phyloP scores from a whole-genome alignment of 768 basidiomycete species.

The Naganishia onofrii region DNA sequence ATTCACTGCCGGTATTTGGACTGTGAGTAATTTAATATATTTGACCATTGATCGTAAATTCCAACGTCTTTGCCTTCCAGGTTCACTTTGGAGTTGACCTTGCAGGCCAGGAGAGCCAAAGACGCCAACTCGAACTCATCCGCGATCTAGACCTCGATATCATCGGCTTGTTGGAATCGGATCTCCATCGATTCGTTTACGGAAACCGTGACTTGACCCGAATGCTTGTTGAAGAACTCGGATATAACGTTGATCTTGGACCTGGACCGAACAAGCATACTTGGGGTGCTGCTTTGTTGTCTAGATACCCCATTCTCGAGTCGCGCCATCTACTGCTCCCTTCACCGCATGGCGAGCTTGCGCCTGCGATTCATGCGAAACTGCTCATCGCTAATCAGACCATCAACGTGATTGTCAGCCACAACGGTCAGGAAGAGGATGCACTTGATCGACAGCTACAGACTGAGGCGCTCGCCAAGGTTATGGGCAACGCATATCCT shows the following conservation, averaged over 20 bases:
- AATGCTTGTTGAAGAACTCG: conserved; percentile 70
- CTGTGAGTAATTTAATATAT: conserved; percentile 54
- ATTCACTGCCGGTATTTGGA: conserved; percentile 80
- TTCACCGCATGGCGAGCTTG: conserved; percentile 78
- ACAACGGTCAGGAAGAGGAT: conserved; percentile 93
- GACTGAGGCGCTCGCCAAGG: conserved; percentile 71
- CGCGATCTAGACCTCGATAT: conserved; percentile 83
- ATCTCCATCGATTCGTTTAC: conserved; percentile 64
- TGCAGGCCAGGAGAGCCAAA: conserved; percentile 69
- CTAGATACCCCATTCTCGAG: conserved; percentile 86
- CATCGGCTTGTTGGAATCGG: conserved; percentile 51
- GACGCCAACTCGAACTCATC: conserved; percentile 62
- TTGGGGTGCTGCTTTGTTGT: conserved; percentile 79
- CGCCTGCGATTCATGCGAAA: conserved; percentile 82
- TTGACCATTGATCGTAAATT: neutral
- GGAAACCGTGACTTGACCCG: conserved; percentile 86
- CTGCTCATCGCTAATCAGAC: conserved; percentile 74
- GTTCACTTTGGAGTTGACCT: conserved; percentile 79
- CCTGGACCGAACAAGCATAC: conserved; percentile 85
- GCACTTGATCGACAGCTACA: conserved; percentile 83
- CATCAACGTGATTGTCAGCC: conserved; percentile 79
- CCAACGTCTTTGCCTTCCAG: conserved; percentile 12
- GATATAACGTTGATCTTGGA: conserved; percentile 75
- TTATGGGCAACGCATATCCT: conserved; percentile 69
- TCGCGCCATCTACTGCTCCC: conserved; percentile 83